Percentiles rank a stretch among this genome's conserved stretches.
These are phyloP conservation scores for Pythium pyrilobum DNA, from an alignment of 352 stramenopile species.

Conservation along the genomic window DNA sequence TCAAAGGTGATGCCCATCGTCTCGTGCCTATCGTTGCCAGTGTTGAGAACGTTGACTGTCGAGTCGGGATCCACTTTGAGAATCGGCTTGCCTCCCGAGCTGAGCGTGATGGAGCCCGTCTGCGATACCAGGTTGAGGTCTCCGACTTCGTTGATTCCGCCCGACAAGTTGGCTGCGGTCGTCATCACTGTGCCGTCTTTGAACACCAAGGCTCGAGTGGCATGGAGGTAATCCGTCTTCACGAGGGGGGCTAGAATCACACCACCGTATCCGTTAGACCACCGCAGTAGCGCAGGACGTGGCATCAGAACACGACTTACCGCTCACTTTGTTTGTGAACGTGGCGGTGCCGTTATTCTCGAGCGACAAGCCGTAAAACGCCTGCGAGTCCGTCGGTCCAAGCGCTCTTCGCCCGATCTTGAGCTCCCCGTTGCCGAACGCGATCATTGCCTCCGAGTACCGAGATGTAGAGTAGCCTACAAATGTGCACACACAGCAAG, in stretches of 20 bases:
- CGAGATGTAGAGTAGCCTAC: slow-evolving; percentile 67
- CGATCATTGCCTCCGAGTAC: slow-evolving; percentile 65
- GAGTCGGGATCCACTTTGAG: slow-evolving; percentile 52
- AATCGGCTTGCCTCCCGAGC: slow-evolving; percentile 50
- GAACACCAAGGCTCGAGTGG: slow-evolving; percentile 59
- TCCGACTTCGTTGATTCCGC: slow-evolving; percentile 66
- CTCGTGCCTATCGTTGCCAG: slow-evolving; percentile 37
- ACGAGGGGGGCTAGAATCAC: slow-evolving; percentile 43
- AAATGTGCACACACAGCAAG: not conserved
- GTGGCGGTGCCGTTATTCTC: slow-evolving; percentile 56
- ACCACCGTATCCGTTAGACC: not conserved
- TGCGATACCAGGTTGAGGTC: slow-evolving; percentile 75
- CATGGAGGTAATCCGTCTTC: slow-evolving; percentile 60
- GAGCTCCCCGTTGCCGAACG: slow-evolving; percentile 58
- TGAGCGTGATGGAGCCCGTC: slow-evolving; percentile 55
- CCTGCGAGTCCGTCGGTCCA: slow-evolving; percentile 38
- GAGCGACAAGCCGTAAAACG: slow-evolving; percentile 68
- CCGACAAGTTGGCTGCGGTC: slow-evolving; percentile 67
- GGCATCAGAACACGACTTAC: slow-evolving; percentile 20
- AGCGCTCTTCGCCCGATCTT: slow-evolving; percentile 52
- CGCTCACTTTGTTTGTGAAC: slow-evolving; percentile 63
- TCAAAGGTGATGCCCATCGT: slow-evolving; percentile 45
- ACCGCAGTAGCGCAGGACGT: not conserved
- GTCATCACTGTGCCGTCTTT: slow-evolving; percentile 76
- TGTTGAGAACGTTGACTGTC: slow-evolving; percentile 42